phyloP scores from a whole-genome alignment of 2,329 filamentous ascomycete genomes.

The Stagonosporopsis cucurbitacearum region DNA sequence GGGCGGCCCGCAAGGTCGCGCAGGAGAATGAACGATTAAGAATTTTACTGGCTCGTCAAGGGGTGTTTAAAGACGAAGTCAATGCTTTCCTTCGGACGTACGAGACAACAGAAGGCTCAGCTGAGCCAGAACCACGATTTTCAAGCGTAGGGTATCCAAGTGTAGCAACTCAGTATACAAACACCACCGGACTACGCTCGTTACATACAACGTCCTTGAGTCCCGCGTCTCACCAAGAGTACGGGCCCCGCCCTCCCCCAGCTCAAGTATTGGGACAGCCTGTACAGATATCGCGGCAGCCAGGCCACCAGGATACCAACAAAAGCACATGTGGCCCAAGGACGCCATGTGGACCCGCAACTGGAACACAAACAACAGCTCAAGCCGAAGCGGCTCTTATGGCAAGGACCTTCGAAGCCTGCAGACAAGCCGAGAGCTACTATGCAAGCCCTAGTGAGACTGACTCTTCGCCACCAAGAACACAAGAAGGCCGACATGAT shows the following conservation, averaged over 20 bases:
- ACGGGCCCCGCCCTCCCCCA: neutral
- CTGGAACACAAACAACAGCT: neutral
- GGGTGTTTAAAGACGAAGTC: slow-evolving; percentile 29
- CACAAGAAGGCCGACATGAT: neutral
- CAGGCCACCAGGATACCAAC: neutral
- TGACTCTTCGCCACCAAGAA: slow-evolving; percentile 1
- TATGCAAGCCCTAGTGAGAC: slow-evolving; percentile 13
- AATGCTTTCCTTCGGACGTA: slow-evolving; percentile 27
- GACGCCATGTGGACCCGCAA: neutral
- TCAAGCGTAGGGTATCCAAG: neutral
- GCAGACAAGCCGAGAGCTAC: slow-evolving; percentile 3
- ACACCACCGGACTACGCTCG: slow-evolving; percentile 1
- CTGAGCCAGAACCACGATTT: neutral
- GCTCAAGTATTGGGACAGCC: neutral
- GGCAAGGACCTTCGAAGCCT: neutral
- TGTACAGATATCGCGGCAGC: neutral
- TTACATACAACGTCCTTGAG: neutral
- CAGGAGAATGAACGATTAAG: slow-evolving; percentile 71
- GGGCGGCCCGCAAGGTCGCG: slow-evolving; percentile 69
- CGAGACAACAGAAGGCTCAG: slow-evolving; percentile 9
- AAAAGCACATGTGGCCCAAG: neutral
- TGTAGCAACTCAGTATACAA: neutral
- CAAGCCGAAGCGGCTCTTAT: neutral
- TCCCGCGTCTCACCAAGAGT: neutral
- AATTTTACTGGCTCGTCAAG: slow-evolving; percentile 56